Base-by-base conservation (phyloP, 345 rosid species). In the Erodium maritimum region DNA sequence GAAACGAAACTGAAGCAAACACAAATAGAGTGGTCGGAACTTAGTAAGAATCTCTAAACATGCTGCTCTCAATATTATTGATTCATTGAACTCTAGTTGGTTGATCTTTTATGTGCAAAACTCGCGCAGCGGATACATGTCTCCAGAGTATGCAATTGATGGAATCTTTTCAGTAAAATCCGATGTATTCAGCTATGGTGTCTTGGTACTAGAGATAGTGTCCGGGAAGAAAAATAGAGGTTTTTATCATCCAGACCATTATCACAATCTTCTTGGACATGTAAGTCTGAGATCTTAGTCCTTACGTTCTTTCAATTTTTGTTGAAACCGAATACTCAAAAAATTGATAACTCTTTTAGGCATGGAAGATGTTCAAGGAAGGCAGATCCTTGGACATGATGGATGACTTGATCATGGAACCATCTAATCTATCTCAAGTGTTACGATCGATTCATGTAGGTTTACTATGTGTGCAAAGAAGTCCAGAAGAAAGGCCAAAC, bases 11-110 rank as follows among this genome's bases (percentile, higher is more conserved):
- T 1, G 60, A 60, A 50, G 82, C 63, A 50, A 70, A 64, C 42
- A 80, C 81, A 34, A 74, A 62, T 6, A 68, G 72, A 60, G 80
- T 83, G 4, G 74, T 75, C 0, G 79, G 86, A 56, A 78, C 86
- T 56, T 73, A 70, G 81, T 82, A 71, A 61, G 84, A 34, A 9
- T 5, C 16, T 21, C 0, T 50, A 52, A 54, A 18, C 52, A 1
- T 58, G 17, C 21, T 33, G 13, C 61, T 21, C 7, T 13, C 17
- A 25, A 16, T 16, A 13, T 18, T 52, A 14, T 58, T 22, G 33
- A 11, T 4, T 5, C 17, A 10, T 57, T 14, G 17, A n/a, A 58
- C 10, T 24, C 17, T 61, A 18, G 14, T 48, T 14, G 0, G 19
- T 2, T 21, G 34, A n/a, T 42, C 18, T 20, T 60, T n/a, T 6